Evolutionary conservation across 106 monocot species (phyloP), one percentile per base, ranked within the genome.

Genomic region (Gastrodia elata): DNA sequence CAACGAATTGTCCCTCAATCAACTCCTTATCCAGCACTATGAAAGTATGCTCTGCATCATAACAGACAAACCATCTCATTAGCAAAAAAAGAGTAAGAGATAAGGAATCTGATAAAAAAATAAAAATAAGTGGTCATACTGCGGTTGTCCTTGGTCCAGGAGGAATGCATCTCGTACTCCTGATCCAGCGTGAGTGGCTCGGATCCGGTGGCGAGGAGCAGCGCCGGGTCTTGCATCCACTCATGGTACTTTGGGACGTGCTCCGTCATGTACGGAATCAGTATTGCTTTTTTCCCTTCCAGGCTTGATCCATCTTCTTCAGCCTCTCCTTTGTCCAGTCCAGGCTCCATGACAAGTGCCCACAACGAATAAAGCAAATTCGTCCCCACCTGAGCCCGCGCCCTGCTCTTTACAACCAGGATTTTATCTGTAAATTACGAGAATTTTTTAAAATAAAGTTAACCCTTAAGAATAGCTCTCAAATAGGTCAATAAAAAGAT

Each of bases 261-360:
- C 79, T 92, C 96, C 78, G 65, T 77, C 90, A 90, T 88, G 84
- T 97, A 97, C 1, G 92, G 96, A 33, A 92, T 90, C 71, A 97
- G 74, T 25, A 92, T 59, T 74, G 82, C 88, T 80, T 88, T 90
- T 88, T 87, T 77, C 74, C 92, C 96, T 68, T 69, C 85, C 80
- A 88, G 70, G 70, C 77, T 75, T 58, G 24, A 2, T 28, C 13
- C 58, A 32, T 18, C 65, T 56, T 10, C 18, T 56, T 1, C 59
- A 37, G 52, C 40, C 39, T 72, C 74, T 34, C 9, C 73, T 9
- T 27, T 20, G 34, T 25, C 68, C 65, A 8, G 1, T 11, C 69
- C 22, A 26, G n/a, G 39, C 2, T 5, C 69, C 68, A 69, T 69
- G n/a, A n/a, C n/a, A n/a, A n/a, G n/a, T n/a, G n/a, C n/a, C n/a